Percentiles rank a stretch among this genome's conserved stretches.
Evolutionary conservation across 768 basidiomycete genomes (phyloP).

Genomic region (Macrolepiota albuminosa): DNA sequence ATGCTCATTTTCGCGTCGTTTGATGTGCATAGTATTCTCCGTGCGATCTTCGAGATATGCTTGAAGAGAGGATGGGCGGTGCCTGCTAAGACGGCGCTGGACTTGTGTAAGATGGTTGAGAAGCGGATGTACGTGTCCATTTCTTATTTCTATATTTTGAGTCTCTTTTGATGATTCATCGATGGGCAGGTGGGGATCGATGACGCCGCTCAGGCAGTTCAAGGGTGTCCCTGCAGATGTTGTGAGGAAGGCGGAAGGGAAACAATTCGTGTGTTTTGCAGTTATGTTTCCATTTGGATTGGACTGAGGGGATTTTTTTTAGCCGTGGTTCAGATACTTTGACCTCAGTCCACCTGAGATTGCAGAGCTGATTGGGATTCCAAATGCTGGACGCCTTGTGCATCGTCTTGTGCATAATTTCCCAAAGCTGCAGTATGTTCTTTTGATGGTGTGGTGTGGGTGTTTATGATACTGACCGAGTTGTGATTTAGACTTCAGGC

Average conservation of each 20-base stretch:
- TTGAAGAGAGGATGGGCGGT: slow-evolving; percentile 97
- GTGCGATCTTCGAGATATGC: slow-evolving; percentile 97
- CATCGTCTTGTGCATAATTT: slow-evolving; percentile 94
- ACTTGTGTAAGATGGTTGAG: slow-evolving; percentile 96
- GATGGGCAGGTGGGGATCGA: slow-evolving; percentile 81
- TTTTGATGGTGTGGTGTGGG: background rate
- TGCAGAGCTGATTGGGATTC: slow-evolving; percentile 91
- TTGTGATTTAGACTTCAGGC: slow-evolving; percentile 65
- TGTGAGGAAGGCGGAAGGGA: slow-evolving; percentile 87
- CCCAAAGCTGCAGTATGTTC: slow-evolving; percentile 82
- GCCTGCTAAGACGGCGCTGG: slow-evolving; percentile 85
- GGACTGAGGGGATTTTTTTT: background rate
- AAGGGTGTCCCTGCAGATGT: slow-evolving; percentile 85
- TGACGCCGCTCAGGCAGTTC: slow-evolving; percentile 97
- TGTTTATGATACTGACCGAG: background rate
- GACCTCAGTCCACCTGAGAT: slow-evolving; percentile 90
- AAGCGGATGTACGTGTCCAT: slow-evolving; percentile 58
- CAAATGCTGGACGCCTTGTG: slow-evolving; percentile 88
- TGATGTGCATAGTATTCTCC: slow-evolving; percentile 66
- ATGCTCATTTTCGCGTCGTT: background rate
- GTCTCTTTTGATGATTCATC: background rate
- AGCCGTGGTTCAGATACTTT: slow-evolving; percentile 73
- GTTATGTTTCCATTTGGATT: background rate
- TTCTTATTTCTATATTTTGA: background rate
- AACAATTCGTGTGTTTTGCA: slow-evolving; percentile 77